phyloP scores from a whole-genome alignment of 1,139 yeast genomes.

The Hyphopichia burtonii region DNA sequence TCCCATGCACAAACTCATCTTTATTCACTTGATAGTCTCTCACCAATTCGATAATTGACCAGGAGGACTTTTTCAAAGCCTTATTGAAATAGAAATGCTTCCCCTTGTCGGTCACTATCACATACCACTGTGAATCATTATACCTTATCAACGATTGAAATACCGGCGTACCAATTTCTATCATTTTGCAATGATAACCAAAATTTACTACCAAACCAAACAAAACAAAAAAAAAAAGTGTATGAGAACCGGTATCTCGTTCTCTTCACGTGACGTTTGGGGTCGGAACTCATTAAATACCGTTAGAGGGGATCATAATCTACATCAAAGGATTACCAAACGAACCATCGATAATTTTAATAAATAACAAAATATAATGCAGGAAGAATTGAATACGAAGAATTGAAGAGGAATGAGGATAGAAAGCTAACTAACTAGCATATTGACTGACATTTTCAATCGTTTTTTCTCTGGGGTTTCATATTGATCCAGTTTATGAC shows the following conservation, averaged over 20 bases:
- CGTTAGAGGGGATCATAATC: no score
- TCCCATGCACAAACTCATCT: constrained; percentile 16
- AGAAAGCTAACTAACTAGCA: constrained; percentile 37
- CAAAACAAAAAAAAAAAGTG: no score
- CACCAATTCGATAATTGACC: constrained; percentile 30
- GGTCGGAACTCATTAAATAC: no score
- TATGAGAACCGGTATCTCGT: no score
- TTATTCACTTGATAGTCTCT: constrained; percentile 9
- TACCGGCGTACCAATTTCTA: neutral
- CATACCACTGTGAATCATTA: constrained; percentile 20
- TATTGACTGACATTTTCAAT: constrained; percentile 46
- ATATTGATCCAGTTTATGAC: constrained; percentile 10
- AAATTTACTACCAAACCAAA: no score
- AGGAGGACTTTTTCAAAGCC: constrained; percentile 19
- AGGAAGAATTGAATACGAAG: neutral
- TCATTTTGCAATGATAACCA: no score
- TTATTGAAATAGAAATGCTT: constrained; percentile 34
- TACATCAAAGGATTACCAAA: no score
- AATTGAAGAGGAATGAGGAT: neutral
- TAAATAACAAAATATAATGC: neutral
- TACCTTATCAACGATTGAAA: neutral
- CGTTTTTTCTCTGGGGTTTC: constrained; percentile 34
- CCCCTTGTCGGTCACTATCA: constrained; percentile 27
- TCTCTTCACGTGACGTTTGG: no score
- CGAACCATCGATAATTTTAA: no score